phyloP scores from a whole-genome alignment of 306 rosid genomes.

The Castanospermum australe region DNA sequence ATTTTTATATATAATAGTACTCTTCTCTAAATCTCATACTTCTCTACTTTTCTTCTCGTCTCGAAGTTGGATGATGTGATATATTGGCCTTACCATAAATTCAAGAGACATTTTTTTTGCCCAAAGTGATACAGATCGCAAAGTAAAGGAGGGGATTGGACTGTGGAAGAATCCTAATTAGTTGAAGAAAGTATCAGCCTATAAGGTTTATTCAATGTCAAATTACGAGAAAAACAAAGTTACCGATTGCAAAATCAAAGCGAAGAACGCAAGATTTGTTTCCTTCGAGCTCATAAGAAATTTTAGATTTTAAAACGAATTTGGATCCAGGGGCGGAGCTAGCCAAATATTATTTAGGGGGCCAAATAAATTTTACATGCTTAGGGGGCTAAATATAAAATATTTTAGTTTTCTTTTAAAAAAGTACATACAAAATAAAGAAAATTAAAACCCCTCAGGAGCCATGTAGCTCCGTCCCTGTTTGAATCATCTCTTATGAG shows the following conservation, averaged over 20 bases:
- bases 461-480: no score
- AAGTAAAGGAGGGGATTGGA: background rate
- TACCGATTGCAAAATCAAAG: background rate
- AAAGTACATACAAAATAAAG: no score
- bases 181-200: background rate
- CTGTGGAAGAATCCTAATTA: background rate
- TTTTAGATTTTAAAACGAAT: background rate
- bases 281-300: background rate
- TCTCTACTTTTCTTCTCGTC: background rate
- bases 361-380: no score
- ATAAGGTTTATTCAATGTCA: background rate
- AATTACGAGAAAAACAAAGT: background rate
- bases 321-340: no score
- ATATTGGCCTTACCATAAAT: background rate
- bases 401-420: no score
- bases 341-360: no score
- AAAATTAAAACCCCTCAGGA: no score
- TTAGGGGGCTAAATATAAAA: no score
- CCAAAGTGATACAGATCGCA: background rate
- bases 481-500: no score
- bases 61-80: slow-evolving; percentile 5
- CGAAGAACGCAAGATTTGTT: background rate
- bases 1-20: no score
- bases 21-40: background rate
- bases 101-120: slow-evolving; percentile 22